Base-by-base conservation (phyloP, 2,329 filamentous ascomycete genomes). In the Aureobasidium sp. region DNA sequence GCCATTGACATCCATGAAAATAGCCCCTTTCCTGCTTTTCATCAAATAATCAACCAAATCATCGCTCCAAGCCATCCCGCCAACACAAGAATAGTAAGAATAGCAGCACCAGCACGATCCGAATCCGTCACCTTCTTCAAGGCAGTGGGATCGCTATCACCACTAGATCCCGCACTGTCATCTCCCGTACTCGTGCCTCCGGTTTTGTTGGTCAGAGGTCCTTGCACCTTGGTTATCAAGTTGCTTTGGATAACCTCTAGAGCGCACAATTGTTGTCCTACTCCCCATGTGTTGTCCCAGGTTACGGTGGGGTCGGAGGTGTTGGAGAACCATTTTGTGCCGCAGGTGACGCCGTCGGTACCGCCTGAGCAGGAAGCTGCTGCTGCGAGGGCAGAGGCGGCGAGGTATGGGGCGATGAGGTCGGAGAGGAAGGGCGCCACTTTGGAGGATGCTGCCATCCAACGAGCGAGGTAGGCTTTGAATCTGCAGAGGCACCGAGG, bases 51-150 rank as follows among this genome's bases (percentile, higher is more conserved):
- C 34, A 65, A 59, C 37, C 53, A 66, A 63, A 67, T 66, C 57
- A 66, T 77, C 15, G 83, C 84, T 0, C 79, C 78, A 26, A 87
- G 64, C 48, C 89, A 75, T 5, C 77, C 74, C 5, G 79, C 70
- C 1, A 89, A 70, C 3, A 87, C 72, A 6, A 86, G 50, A 2
- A 82, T 71, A 0, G 88, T 92, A 51, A 84, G 66, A 65, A 90
- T 81, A 15, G 82, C 83, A 41, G 88, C 89, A 10, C 88, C 90
- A 5, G 83, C 87, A 65, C 78, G 83, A 69, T 92, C 89, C 6
- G 79, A 84, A 1, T 78, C 78, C 3, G 82, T 84, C 39, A 86
- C 79, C 1, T 74, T 64, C 36, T 71, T 66, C 63, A 70, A 70
- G 5, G 62, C 68, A 13, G 63, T 68, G 32, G 68, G 69, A 13